Evolutionary conservation across 1,139 yeast species (phyloP).

Genomic region (Geotrichum australiense): DNA sequence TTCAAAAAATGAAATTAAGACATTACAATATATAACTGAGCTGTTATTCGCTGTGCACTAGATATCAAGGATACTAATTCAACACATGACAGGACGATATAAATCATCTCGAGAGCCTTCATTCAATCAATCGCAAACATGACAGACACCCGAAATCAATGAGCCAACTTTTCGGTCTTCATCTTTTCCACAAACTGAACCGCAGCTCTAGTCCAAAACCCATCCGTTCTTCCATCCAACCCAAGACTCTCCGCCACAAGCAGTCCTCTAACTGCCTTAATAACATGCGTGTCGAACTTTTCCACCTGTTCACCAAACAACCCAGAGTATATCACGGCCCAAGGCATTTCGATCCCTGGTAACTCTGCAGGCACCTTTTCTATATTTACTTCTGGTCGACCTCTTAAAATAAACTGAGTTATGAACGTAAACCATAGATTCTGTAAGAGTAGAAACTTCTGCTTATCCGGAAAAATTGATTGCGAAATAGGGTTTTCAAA

Average conservation of each 20-base stretch:
- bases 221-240: constrained; percentile 20
- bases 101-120: no score
- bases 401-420: constrained; percentile 23
- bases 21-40: no score
- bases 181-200: constrained; percentile 19
- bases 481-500: constrained; percentile 7
- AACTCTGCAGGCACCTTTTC: background rate
- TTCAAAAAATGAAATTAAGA: no score
- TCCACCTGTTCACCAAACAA: constrained; percentile 4
- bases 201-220: constrained; percentile 25
- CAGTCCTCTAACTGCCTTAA: constrained; percentile 28
- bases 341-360: constrained; percentile 11
- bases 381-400: constrained; percentile 23
- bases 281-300: constrained; percentile 23
- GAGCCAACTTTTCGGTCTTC: background rate
- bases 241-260: constrained; percentile 22
- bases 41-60: no score
- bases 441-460: constrained; percentile 18
- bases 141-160: no score
- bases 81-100: no score
- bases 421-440: constrained; percentile 24
- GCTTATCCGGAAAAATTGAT: constrained; percentile 19
- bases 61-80: no score
- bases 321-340: constrained; percentile 10
- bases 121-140: no score